Base-by-base conservation (phyloP, 1,284 basidiomycete genomes). In the Ustilago xerochloae region DNA sequence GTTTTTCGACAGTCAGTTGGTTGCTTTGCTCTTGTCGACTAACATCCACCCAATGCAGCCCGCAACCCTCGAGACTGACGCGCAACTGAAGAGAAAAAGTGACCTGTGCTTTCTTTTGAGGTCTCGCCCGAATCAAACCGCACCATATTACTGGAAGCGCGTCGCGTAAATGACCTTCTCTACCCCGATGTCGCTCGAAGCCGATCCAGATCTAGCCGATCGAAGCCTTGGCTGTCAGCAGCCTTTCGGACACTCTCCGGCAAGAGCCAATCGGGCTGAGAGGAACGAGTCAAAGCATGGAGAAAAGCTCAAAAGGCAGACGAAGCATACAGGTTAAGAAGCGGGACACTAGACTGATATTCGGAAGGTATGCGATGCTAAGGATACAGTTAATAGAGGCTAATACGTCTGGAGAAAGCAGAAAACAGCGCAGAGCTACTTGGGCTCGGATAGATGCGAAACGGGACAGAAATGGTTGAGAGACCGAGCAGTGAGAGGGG, bases 281-380 rank as follows among this genome's bases (percentile, higher is more conserved):
- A n/a, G n/a, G n/a, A n/a, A n/a, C n/a, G n/a, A 41, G 9, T n/a
- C 6, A 41, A 24, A 39, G 12, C 39, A 22, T 35, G 28, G 4
- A 28, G 24, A 32, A 12, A 18, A n/a, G n/a, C n/a, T n/a, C n/a
- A n/a, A n/a, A 16, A 48, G 29, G 46, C 46, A 48, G 16, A 18
- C 16, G 24, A 30, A 20, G 24, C 9, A 13, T 32, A 10, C 12
- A 45, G 22, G 9, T 10, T 13, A 6, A 24, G 22, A 20, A 9
- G 22, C n/a, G 26, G 16, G 32, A 32, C 8, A 45, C 22, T 24
- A 22, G 38, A 15, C 22, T 15, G 28, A 35, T 53, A 57, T 48
- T 18, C 24, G 18, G 45, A 32, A 26, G 28, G 50, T 15, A 61
- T 62, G 65, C 59, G 26, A 33, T 67, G 58, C 53, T 67, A 67